phyloP scores from a whole-genome alignment of 2,329 filamentous ascomycete species.

The Arthroderma uncinatum region DNA sequence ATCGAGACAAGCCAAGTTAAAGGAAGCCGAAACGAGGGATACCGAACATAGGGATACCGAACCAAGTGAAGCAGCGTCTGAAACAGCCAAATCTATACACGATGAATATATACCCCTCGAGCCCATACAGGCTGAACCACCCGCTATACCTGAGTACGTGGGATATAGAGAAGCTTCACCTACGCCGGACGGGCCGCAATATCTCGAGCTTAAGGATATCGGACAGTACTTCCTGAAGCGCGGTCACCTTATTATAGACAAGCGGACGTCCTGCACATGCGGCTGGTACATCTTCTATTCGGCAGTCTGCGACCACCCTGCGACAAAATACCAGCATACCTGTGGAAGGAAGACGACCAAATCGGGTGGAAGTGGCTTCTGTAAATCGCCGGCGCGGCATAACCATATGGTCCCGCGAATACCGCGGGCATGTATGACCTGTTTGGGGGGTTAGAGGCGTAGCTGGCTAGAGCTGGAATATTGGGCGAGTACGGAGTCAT shows the following conservation, averaged over 20 bases:
- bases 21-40: not conserved
- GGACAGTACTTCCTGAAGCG: no score
- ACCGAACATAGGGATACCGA: not conserved
- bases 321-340: not conserved
- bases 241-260: not conserved
- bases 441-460: no score
- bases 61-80: not conserved
- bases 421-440: not conserved
- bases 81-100: no score
- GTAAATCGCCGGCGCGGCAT: not conserved
- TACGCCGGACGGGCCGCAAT: no score
- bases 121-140: no score
- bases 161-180: no score
- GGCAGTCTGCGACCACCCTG: not conserved
- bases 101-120: no score
- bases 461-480: no score
- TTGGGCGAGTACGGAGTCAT: no score
- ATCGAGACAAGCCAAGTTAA: not conserved
- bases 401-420: not conserved
- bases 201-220: no score
- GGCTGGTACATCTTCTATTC: not conserved
- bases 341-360: not conserved
- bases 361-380: not conserved
- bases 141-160: no score
- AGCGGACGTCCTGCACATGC: not conserved